Conservation (phyloP, 257 asterid genomes). For the Ligustrum vulgare region DNA sequence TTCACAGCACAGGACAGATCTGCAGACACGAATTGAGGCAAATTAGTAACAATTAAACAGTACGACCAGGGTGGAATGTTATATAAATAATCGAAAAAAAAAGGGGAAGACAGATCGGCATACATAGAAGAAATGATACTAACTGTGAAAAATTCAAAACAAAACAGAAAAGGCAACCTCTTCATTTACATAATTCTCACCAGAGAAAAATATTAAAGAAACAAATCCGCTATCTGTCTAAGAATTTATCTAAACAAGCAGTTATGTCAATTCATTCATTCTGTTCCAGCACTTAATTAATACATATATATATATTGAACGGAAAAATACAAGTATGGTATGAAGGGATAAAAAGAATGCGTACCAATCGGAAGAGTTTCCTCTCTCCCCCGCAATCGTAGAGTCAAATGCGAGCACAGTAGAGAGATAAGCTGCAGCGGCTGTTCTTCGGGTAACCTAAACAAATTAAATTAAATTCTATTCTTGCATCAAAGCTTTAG, state of each 20-base stretch:
- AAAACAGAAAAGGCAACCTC: neutral
- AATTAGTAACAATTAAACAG: neutral
- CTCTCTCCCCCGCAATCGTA: neutral
- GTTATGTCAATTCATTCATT: neutral
- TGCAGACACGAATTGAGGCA: neutral
- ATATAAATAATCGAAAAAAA: neutral
- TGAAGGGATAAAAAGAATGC: neutral
- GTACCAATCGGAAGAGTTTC: neutral
- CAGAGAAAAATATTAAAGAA: neutral
- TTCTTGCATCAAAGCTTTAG: too few species aligned
- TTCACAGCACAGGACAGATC: slow-evolving; percentile 20
- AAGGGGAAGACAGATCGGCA: neutral
- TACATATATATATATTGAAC: neutral
- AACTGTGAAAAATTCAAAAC: neutral
- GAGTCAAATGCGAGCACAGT: neutral
- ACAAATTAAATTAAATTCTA: neutral
- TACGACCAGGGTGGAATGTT: neutral
- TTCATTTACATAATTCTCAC: neutral
- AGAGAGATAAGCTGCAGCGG: neutral
- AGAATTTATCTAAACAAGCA: neutral
- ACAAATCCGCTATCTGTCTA: neutral
- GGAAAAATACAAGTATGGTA: neutral
- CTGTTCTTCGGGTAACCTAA: neutral
- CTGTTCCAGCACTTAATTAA: neutral
- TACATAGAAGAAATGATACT: neutral